Base-by-base conservation (phyloP, 306 rosid genomes). In the Malus asiatica region DNA sequence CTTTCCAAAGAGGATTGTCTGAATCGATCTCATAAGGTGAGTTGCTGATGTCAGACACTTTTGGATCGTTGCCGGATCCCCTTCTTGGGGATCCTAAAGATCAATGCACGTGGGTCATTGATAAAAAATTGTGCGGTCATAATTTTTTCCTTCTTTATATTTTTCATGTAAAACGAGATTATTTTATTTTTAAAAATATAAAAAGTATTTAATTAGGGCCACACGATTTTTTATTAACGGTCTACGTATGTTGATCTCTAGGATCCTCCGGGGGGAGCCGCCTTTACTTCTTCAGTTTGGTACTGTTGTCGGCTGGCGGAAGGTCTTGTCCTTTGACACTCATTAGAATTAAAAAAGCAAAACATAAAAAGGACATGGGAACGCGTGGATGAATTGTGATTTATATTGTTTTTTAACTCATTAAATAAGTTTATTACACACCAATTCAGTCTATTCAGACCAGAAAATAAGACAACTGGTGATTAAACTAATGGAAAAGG, bases 161-260 rank as follows among this genome's bases (percentile, higher is more conserved):
- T 27, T 27, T 27, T 27, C 29, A 27, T 27, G 2, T 2, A 27
- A 27, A 27, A 27, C 0, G 0, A 27, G 29, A 27, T 27, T 27
- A 2, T 27, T 27, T 27, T 27, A 27, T 2, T 27, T 27, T 27
- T 0, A 27, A 27, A 27, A 27, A 27, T 27, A 27, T 27, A 27
- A 27, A 27, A 27, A 27, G 29, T 2, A 27, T 27, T 27, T 27
- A 27, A 27, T 27, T 27, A 27, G 2, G 29, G 1, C 29, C 29
- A 0, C 2, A 27, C 2, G 2, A 27, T 27, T 27, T 27, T 27
- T 27, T 27, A 27, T 27, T 0, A 0, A 27, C 29, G 29, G 2
- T 27, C 29, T 2, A 27, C 29, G 29, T 27, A 27, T 2, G 29
- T 27, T 27, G 29, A 27, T 27, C 29, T 2, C 29, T 27, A 27